Evolutionary conservation across 495 filamentous ascomycete species (phyloP).

Genomic region (Baudoinia panamericana): DNA sequence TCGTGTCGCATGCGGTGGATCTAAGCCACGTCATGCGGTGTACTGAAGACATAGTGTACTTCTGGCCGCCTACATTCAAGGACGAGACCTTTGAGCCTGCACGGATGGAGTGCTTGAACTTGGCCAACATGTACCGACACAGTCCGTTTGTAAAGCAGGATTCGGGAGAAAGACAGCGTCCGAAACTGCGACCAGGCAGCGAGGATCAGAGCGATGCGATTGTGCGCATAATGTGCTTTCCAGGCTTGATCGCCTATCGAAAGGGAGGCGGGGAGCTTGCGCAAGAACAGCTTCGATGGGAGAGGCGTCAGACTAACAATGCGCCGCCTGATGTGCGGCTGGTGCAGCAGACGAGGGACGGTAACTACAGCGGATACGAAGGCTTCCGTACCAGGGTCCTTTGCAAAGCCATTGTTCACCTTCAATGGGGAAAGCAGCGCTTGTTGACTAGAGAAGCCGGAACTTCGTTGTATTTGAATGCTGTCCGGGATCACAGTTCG

Average conservation of each 20-base stretch:
- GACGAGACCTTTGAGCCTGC: constrained; percentile 11
- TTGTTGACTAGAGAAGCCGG: constrained; percentile 14
- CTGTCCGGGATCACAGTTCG: not conserved
- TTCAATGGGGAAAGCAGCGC: constrained; percentile 16
- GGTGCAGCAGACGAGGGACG: not conserved
- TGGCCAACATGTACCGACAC: not conserved
- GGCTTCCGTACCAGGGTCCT: constrained; percentile 9
- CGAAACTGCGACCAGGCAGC: not conserved
- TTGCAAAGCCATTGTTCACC: constrained; percentile 1
- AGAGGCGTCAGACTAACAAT: not conserved
- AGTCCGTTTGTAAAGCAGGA: constrained; percentile 3
- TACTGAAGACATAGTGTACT: not conserved
- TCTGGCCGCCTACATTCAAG: constrained; percentile 10
- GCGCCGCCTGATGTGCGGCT: not conserved
- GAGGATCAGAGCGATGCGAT: constrained; percentile 5
- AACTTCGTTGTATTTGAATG: constrained; percentile 5
- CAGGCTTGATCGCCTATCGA: constrained; percentile 7
- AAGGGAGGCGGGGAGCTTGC: constrained; percentile 8
- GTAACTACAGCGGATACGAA: not conserved
- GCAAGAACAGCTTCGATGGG: no score
- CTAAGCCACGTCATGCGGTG: constrained; percentile 9
- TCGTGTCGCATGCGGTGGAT: not conserved
- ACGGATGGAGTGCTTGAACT: constrained; percentile 14
- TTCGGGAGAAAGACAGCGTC: not conserved
- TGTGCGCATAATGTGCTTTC: constrained; percentile 11